Base-by-base conservation (phyloP, 1,284 basidiomycete species). In the Puccinia hordei region DNA sequence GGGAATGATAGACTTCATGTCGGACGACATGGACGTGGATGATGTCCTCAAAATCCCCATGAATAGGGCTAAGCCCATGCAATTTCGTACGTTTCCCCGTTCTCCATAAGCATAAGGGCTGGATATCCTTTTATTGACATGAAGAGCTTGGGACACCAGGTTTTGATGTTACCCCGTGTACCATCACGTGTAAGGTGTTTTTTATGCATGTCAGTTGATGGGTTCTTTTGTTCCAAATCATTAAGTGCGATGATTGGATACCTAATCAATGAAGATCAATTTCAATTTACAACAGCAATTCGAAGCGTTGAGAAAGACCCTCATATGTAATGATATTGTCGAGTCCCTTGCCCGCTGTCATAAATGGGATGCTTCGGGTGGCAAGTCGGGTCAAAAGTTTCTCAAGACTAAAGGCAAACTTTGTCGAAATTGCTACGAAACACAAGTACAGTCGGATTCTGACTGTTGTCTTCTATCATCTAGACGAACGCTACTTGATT, bases 401-500 rank as follows among this genome's bases (percentile, higher is more conserved):
- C 87, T 99, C 83, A 99, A 98, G 87, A 97, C 94, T 13, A 89
- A 91, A 88, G 94, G 94, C 93, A 82, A 81, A 86, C 10, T 44
- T 19, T 30, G n/a, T 78, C 8, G 35, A 13, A 49, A 49, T 68
- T 13, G 17, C 17, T 22, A 15, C 22, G 35, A 27, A 72, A n/a
- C n/a, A n/a, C n/a, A n/a, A 30, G 4, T 72, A 22, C n/a, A 46
- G 27, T 15, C 24, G 41, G 63, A 22, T 38, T 38, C 24, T 66
- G 24, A 66, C n/a, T 46, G 22, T 17, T 53, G 13, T 22, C 44
- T 49, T 57, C 22, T 17, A 15, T 24, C 8, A 33, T 72, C 55
- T 83, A 93, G 97, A 99, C 85, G 95, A 98, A 85, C 93, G 97
- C 4, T 96, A 99, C 87, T 95, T 99, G 83, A 94, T 97, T 68